phyloP scores from a whole-genome alignment of 257 asterid species.

The Fraxinus excelsior region DNA sequence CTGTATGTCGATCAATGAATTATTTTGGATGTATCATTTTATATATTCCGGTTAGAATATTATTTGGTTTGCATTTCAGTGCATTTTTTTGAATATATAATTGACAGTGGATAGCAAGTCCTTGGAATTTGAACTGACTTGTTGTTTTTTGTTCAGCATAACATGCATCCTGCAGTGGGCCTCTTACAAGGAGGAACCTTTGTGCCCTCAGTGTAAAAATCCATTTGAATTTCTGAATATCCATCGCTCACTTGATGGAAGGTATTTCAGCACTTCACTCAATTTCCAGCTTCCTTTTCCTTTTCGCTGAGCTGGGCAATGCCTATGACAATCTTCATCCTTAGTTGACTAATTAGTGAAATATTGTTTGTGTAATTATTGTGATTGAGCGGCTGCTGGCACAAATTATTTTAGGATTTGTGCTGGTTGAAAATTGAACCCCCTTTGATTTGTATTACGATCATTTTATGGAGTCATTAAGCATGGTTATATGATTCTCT shows the following conservation, averaged over 20 bases:
- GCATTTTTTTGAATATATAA: constrained; percentile 18
- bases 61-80: constrained; percentile 16
- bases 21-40: background rate
- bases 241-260: constrained; percentile 42
- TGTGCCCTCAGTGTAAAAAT: constrained; percentile 90
- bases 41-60: background rate
- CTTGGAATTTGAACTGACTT: constrained; percentile 5
- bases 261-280: constrained; percentile 25
- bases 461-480: background rate
- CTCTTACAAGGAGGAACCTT: constrained; percentile 70
- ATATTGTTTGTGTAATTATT: background rate
- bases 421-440: background rate
- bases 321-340: constrained; percentile 2
- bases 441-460: background rate
- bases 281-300: background rate
- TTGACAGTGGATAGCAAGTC: background rate
- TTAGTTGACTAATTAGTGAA: background rate
- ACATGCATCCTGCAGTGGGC: constrained; percentile 92
- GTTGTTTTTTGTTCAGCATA: constrained; percentile 51
- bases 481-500: background rate
- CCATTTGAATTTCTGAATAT: constrained; percentile 74
- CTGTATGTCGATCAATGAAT: background rate
- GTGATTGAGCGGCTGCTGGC: background rate
- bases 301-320: background rate
- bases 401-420: background rate